Conservation (phyloP, 192 early-diverging fungal genomes). For the Rhizoclosmatium sp. region DNA sequence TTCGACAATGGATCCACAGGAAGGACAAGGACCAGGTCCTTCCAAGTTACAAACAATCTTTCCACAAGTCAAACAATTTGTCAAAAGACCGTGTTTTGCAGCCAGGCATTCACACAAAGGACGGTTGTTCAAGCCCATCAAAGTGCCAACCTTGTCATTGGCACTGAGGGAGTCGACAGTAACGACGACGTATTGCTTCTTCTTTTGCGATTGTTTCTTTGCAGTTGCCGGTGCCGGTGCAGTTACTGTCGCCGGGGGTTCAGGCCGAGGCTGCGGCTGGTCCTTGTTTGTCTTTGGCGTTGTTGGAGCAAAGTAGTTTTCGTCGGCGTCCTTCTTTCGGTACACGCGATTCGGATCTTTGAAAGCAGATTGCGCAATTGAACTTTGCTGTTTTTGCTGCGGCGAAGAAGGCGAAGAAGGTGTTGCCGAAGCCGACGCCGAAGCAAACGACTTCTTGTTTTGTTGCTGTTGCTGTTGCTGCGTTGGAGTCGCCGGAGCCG, state of each 20-base stretch:
- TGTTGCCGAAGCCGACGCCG: not conserved
- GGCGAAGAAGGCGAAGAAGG: not conserved
- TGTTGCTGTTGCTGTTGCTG: not conserved
- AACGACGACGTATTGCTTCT: conserved; percentile 15
- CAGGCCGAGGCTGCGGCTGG: too few relatives aligned
- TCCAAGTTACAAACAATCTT: conserved; percentile 58
- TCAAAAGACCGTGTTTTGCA: conserved; percentile 51
- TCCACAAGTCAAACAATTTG: conserved; percentile 58
- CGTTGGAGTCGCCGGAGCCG: conserved; percentile 22
- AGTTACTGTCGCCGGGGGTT: not conserved
- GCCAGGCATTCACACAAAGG: conserved; percentile 54
- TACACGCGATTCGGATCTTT: conserved; percentile 13
- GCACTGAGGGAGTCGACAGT: conserved; percentile 41
- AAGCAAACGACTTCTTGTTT: conserved; percentile 16
- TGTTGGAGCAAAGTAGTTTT: not conserved
- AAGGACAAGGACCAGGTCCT: conserved; percentile 54
- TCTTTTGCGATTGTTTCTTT: not conserved
- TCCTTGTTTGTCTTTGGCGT: too few relatives aligned
- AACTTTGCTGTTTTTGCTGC: too few relatives aligned
- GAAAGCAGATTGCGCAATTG: not conserved
- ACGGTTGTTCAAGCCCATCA: conserved; percentile 49
- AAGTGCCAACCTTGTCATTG: conserved; percentile 50
- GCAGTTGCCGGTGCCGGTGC: not conserved
- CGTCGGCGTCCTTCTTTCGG: conserved; percentile 5
- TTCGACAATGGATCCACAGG: conserved; percentile 49